Percentiles rank a stretch among this genome's conserved stretches.
These are phyloP conservation scores for Cicer pinnatifidum DNA, from an alignment of 306 rosid species.

Conservation along the genomic window DNA sequence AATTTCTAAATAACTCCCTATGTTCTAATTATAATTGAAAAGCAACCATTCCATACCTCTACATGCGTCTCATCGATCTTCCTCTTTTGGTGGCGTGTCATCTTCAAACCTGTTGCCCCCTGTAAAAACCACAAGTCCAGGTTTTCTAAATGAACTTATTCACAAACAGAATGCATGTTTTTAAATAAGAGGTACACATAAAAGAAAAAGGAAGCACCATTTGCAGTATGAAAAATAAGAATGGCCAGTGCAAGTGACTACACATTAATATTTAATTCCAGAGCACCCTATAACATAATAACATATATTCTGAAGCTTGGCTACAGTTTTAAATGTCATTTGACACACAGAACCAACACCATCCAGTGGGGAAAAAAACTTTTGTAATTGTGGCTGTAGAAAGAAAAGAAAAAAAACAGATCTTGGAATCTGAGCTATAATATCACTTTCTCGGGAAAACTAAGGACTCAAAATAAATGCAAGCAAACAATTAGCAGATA, in stretches of 20 bases:
- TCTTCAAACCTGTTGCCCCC: conserved; percentile 91
- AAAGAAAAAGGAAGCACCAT: conserved; percentile 17
- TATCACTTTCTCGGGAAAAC: conserved; percentile 2
- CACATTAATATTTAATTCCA: conserved; percentile 25
- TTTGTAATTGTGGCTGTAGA: neutral
- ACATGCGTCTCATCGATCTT: conserved; percentile 98
- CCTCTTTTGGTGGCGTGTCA: conserved; percentile 99
- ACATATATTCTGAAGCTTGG: conserved; percentile 15
- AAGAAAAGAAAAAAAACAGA: neutral
- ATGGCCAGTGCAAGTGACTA: conserved; percentile 1
- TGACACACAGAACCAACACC: neutral
- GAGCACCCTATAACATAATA: conserved; percentile 27
- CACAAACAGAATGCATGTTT: conserved; percentile 8
- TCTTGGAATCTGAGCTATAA: neutral
- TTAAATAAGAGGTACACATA: conserved; percentile 21
- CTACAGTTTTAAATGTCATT: conserved; percentile 11
- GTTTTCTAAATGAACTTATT: conserved; percentile 38
- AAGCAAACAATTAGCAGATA: conserved; percentile 3
- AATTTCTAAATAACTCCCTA: neutral
- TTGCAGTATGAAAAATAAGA: conserved; percentile 26
- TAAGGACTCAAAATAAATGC: neutral
- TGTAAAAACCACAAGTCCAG: conserved; percentile 49
- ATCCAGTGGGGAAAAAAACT: neutral
- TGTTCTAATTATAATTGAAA: conserved; percentile 5
- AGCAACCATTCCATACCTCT: conserved; percentile 66